phyloP scores from a whole-genome alignment of 2,329 filamentous ascomycete genomes.

The Biscogniauxia marginata region DNA sequence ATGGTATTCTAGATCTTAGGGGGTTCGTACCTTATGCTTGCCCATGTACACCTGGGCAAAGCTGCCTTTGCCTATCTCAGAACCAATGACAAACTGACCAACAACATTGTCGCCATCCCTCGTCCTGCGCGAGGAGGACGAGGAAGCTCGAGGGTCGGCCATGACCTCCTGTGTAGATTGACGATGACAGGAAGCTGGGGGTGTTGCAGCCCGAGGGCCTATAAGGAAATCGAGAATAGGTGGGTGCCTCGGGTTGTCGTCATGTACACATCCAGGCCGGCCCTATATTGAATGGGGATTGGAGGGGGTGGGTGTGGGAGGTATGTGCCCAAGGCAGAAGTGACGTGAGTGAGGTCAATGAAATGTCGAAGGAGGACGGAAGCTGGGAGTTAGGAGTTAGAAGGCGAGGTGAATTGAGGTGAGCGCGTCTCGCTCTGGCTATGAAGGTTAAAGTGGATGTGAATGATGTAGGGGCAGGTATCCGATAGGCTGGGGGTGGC shows the following conservation, averaged over 20 bases:
- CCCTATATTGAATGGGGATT: slow-evolving; percentile 13
- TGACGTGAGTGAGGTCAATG: slow-evolving; percentile 11
- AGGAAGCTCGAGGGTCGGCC: slow-evolving; percentile 30
- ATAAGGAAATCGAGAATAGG: slow-evolving; percentile 29
- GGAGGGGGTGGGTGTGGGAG: slow-evolving; percentile 14
- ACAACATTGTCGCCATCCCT: slow-evolving; percentile 45
- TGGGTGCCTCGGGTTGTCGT: slow-evolving; percentile 28
- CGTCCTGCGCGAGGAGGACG: slow-evolving; percentile 35
- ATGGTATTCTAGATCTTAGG: neutral
- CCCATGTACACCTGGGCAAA: slow-evolving; percentile 95
- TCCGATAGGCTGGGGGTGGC: slow-evolving; percentile 32
- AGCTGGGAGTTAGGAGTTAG: slow-evolving; percentile 19
- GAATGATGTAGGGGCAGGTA: slow-evolving; percentile 33
- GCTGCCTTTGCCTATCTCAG: slow-evolving; percentile 94
- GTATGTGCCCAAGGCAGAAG: slow-evolving; percentile 27
- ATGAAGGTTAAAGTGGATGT: slow-evolving; percentile 27
- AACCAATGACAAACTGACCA: slow-evolving; percentile 77
- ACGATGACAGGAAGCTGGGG: slow-evolving; percentile 33
- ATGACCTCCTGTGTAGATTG: slow-evolving; percentile 35
- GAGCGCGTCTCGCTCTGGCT: slow-evolving; percentile 24
- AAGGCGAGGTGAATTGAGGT: slow-evolving; percentile 21
- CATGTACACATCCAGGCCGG: slow-evolving; percentile 29
- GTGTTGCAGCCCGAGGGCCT: slow-evolving; percentile 32
- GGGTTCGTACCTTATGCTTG: slow-evolving; percentile 69
- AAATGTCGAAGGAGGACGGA: slow-evolving; percentile 16